Evolutionary conservation across 2,329 filamentous ascomycete genomes (phyloP), one percentile per base, ranked within the genome.

Genomic region (Fusarium graminum): DNA sequence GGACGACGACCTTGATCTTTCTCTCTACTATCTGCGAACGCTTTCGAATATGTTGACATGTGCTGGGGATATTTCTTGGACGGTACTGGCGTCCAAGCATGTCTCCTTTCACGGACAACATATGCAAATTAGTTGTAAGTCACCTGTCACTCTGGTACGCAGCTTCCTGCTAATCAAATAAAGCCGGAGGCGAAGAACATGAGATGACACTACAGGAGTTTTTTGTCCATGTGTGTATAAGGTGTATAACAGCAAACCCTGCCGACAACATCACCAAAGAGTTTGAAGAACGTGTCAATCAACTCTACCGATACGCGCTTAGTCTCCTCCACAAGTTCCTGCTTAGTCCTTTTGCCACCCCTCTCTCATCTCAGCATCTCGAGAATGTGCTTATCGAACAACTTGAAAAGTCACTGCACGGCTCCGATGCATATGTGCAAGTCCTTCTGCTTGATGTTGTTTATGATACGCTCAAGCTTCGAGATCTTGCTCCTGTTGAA

Each of bases 381-480:
- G 92, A 96, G 72, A 81, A 87, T 19, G 77, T 86, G 34, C 81
- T 97, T 28, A 90, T 95, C 59, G 87, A 90, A 30, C 86, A 88
- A 65, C 83, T 97, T 7, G 80, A 82, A 28, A 83, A 85, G 70
- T 85, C 89, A 16, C 80, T 93, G 19, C 77, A 83, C 36, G 82
- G 85, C 7, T 79, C 86, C 2, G 91, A 92, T 68, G 85, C 89
- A 29, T 89, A 89, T 51, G 85, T 94, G 2, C 93, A 97, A 72
- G 88, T 91, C 14, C 83, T 93, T 0, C 79, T 97, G 11, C 85
- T 97, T 25, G 91, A 94, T 71, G 88, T 92, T n/a, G 85, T 94
- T 4, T 87, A 91, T 70, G 88, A 89, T 44, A 84, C 90, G 5
- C 82, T 97, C 11, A 92, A 89, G 72, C 83, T 95, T 40, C 81